Base-by-base conservation (phyloP, 2,329 filamentous ascomycete genomes). In the Epichloe aotearoae region DNA sequence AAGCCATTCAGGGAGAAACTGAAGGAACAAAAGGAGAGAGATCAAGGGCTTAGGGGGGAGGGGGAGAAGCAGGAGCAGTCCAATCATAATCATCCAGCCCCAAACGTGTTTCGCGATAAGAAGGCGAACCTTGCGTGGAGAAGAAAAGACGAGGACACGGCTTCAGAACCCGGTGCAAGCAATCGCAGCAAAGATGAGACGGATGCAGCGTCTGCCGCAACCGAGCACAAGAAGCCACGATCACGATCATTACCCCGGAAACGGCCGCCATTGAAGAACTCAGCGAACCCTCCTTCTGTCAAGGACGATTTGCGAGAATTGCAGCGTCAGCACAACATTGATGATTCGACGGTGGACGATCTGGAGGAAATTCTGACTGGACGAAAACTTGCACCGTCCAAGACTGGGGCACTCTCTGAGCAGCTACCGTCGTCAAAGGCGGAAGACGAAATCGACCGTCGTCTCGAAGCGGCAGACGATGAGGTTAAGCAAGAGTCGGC, bases 291-390 rank as follows among this genome's bases (percentile, higher is more conserved):
- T 3, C 72, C 75, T 2, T 76, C 73, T 2, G 77, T 77, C 49
- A 74, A 69, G 50, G 76, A 79, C 51, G 78, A 82, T 55, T 63
- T 81, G 30, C 64, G 71, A 30, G 71, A 76, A 47, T 73, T 82
- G 44, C 70, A 77, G 54, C 69, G 69, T 15, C 66, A 64, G 43
- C 72, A 79, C 57, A 70, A 79, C 49, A 73, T 80, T 26, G 77
- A 81, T 17, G 78, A 81, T 57, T 78, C 75, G 1, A 80, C 77
- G 0, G 61, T 80, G n/a, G 77, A 81, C 46, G 75, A 80, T 53
- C 66, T 80, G 33, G 75, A 75, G 51, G 72, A 75, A 30, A 64
- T 80, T 39, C 58, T 79, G 26, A 61, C 62, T 33, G 66, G 66
- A n/a, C 64, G 64, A 47, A 67, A 66, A 51, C 54, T 61, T 5